phyloP scores from a whole-genome alignment of 23 red algal genomes.

The Gracilaria caudata region DNA sequence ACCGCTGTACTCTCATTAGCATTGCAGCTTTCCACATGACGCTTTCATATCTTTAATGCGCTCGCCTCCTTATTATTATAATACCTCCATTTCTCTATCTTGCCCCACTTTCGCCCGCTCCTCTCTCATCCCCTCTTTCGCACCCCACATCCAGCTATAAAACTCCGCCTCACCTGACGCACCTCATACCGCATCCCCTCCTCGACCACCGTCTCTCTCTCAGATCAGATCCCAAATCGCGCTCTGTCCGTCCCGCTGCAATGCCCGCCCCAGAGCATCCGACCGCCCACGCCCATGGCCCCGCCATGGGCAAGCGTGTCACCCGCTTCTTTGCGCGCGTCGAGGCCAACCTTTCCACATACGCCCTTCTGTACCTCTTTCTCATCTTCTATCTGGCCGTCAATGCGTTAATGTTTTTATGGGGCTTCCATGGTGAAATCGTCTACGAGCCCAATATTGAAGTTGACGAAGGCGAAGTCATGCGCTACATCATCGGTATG shows the following conservation, averaged over 20 bases:
- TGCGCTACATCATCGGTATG: conserved; percentile 37
- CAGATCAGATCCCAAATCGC: too few relatives aligned
- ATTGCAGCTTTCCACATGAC: not conserved
- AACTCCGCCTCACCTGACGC: not conserved
- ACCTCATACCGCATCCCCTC: too few relatives aligned
- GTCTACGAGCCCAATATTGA: not conserved
- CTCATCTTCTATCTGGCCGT: not conserved
- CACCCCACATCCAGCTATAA: not conserved
- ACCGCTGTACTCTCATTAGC: too few relatives aligned
- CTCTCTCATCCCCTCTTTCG: too few relatives aligned
- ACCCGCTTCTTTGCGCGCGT: not conserved
- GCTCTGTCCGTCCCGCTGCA: not conserved
- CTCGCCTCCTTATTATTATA: not conserved
- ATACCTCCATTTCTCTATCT: not conserved
- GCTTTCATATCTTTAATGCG: too few relatives aligned
- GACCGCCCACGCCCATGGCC: not conserved
- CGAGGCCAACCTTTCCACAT: not conserved
- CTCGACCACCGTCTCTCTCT: too few relatives aligned
- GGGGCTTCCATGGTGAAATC: conserved; percentile 40
- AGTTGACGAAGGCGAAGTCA: not conserved
- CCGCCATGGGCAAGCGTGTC: not conserved
- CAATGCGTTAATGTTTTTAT: conserved; percentile 48
- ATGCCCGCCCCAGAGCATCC: not conserved
- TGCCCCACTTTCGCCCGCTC: too few relatives aligned
- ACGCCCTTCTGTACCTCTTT: not conserved